Base-by-base conservation (phyloP, 129 eudicot genomes). In the Logfia minima region DNA sequence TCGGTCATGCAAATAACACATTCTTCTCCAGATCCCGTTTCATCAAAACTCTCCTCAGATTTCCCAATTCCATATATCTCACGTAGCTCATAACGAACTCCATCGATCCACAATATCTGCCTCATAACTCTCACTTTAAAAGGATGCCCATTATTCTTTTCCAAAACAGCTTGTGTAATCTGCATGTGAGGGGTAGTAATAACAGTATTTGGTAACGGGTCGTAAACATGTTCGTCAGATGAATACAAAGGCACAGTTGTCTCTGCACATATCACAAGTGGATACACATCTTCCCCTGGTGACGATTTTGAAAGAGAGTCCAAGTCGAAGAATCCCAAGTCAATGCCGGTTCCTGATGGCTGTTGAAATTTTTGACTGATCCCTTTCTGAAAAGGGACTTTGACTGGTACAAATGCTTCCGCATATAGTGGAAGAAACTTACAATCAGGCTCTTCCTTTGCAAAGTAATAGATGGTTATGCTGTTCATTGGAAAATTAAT, bases 1-100 rank as follows among this genome's bases (percentile, higher is more conserved):
- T 95, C 99, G 0, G 97, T 89, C 93, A 95, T 83, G 87, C 99
- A 95, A 63, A 95, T 89, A 39, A 95, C 96, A 74, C 99, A 95
- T 43, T 95, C 97, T 64, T 84, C 83, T 23, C 97, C 98, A 1
- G 93, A 88, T 53, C 79, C 90, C 17, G 79, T 72, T 62, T 87
- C 85, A 68, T 82, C 87, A 77, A 85, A 71, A 51, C 80, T 86
- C 79, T 85, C 84, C 18, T 82, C 75, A 59, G 92, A 86, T 39
- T 85, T 85, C 22, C 90, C 91, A 60, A 94, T 86, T 61, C 98
- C 98, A 67, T 84, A 94, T 23, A 94, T 81, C 81, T 94, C 98
- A 24, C 93, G 91, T 41, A 94, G 79, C 85, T 94, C 98, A 70
- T 94, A 94, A 22, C 97, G 90, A 72, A 81, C 83, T 48, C 86